A percentile compares a stretch with the other conserved stretches of the same genome.
Conservation (phyloP, 225 moss, liverwort and hornwort species). For the Bryum argenteum region DNA sequence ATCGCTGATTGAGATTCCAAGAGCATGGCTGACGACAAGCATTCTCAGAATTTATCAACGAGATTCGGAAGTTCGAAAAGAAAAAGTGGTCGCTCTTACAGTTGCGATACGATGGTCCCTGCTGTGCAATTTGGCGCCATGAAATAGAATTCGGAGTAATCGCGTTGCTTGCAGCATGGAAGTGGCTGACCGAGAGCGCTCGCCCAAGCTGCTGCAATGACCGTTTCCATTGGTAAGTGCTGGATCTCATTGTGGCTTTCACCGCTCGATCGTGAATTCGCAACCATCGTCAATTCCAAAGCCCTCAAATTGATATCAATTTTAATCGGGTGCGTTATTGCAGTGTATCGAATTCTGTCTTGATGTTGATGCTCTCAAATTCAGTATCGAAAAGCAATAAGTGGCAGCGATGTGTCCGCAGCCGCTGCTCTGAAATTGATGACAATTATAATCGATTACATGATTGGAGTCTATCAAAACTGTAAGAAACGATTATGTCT, state of each 20-base stretch:
- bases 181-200: constrained; percentile 32
- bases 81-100: constrained; percentile 1
- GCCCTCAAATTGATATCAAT: not conserved
- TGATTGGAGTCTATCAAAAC: too few relatives aligned
- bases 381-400: too few relatives aligned
- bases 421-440: not conserved
- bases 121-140: constrained; percentile 2
- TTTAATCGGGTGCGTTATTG: too few relatives aligned
- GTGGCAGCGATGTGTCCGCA: too few relatives aligned
- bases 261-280: constrained; percentile 36
- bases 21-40: not conserved
- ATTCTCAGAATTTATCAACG: not conserved
- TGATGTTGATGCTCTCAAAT: too few relatives aligned
- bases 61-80: not conserved
- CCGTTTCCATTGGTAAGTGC: constrained; percentile 37
- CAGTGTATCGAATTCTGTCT: too few relatives aligned
- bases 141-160: not conserved
- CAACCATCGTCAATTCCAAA: constrained; percentile 48
- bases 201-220: constrained; percentile 40
- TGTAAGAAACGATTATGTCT: too few relatives aligned
- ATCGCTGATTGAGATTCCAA: constrained; percentile 26
- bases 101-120: not conserved
- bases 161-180: constrained; percentile 19
- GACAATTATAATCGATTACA: too few relatives aligned
- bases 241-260: constrained; percentile 47